phyloP scores from a whole-genome alignment of 768 basidiomycete species.

The Ramaria rubella region DNA sequence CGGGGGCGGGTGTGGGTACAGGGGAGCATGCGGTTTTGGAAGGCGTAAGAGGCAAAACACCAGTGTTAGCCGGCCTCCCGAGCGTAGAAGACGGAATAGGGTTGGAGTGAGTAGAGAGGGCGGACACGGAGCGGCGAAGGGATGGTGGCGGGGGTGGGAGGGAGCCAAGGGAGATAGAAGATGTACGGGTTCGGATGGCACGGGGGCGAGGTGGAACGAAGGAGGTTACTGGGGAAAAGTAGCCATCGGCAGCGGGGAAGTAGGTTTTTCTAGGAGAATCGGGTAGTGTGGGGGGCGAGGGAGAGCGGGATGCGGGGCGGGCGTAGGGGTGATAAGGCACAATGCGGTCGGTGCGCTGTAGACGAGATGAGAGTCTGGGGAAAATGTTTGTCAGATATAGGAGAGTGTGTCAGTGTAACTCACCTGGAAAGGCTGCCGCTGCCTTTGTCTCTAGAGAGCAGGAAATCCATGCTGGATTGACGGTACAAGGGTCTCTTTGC shows the following conservation, averaged over 20 bases:
- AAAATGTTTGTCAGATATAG: slow-evolving; percentile 12
- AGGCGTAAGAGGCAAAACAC: not conserved
- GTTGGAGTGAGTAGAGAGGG: not conserved
- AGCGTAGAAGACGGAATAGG: not conserved
- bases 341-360: slow-evolving; percentile 56
- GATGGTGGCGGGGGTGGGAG: not conserved
- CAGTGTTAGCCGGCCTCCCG: not conserved
- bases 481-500: slow-evolving; percentile 50
- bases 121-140: slow-evolving; percentile 3
- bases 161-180: slow-evolving; percentile 19
- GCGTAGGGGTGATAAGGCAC: slow-evolving; percentile 58
- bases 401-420: slow-evolving; percentile 25
- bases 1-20: not conserved
- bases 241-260: slow-evolving; percentile 41
- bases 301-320: slow-evolving; percentile 32
- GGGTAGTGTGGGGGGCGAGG: slow-evolving; percentile 22
- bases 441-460: slow-evolving; percentile 44
- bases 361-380: slow-evolving; percentile 55
- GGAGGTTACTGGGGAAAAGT: slow-evolving; percentile 53
- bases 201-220: slow-evolving; percentile 52
- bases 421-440: slow-evolving; percentile 59
- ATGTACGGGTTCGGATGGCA: slow-evolving; percentile 17
- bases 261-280: slow-evolving; percentile 24
- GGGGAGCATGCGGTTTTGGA: too few species aligned
- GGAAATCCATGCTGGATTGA: slow-evolving; percentile 86